Conservation (phyloP, 2,329 filamentous ascomycete species). For the Sporothrix curviconia region DNA sequence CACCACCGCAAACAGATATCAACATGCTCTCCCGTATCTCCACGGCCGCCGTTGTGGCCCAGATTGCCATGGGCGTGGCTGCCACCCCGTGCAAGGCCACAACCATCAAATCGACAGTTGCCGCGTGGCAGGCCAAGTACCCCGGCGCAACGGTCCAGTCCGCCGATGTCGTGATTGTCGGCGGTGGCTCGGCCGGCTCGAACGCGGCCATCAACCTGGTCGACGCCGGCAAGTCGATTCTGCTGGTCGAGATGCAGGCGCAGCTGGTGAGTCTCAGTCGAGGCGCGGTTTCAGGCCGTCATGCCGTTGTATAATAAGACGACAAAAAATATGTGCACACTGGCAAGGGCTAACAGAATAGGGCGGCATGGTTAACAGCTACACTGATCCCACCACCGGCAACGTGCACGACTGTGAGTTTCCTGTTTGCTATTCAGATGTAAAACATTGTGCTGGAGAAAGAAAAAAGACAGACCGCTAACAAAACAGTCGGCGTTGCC, state of each 20-base stretch:
- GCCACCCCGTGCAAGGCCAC: background rate
- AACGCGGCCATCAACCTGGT: constrained; percentile 33
- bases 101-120: background rate
- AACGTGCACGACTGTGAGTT: constrained; percentile 26
- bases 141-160: background rate
- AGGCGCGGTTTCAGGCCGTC: too few species aligned
- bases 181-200: constrained; percentile 32
- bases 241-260: constrained; percentile 31
- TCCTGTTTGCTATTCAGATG: background rate
- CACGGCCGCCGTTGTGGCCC: background rate
- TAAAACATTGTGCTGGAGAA: too few species aligned
- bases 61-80: background rate
- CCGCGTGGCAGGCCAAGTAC: background rate
- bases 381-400: constrained; percentile 35
- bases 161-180: constrained; percentile 31
- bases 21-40: background rate
- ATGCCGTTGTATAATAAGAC: too few species aligned
- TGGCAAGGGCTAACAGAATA: constrained; percentile 21
- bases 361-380: constrained; percentile 46
- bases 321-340: background rate
- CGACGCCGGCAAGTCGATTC: constrained; percentile 28
- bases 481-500: constrained; percentile 26
- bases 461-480: background rate
- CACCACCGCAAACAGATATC: background rate
- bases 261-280: constrained; percentile 24